Evolutionary conservation across 345 rosid species (phyloP), one percentile per base, ranked within the genome.

Genomic region (Pistacia integerrima): DNA sequence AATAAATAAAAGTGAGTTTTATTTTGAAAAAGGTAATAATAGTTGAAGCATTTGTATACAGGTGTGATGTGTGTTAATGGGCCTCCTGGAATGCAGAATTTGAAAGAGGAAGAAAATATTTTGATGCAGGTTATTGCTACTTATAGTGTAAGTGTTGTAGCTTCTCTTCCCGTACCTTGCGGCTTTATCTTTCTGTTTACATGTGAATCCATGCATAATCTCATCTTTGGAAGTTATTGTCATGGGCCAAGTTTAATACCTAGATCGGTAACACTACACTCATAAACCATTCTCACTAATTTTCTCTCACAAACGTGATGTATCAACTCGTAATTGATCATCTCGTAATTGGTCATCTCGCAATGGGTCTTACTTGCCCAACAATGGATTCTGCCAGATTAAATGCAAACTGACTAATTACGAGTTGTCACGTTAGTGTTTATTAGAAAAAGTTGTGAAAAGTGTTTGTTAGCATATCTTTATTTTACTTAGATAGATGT

Each of bases 41-140:
- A 11, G 55, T 54, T 60, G 11, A 55, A 49, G 60, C 81, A 44
- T 30, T 74, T 70, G 72, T 65, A 61, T 63, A 70, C 89, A 92
- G 97, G 86, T 94, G 98, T 66, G 98, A 94, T 78, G 84, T 89
- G 98, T 79, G 85, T 80, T 74, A 56, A 82, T 48, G 97, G 93
- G 73, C 89, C 97, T 69, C 94, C 97, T n/a, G 77, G 85, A 64
- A 82, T 69, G 82, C 85, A 85, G 73, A 84, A 92, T 80, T 75
- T 89, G 77, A 88, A 80, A 82, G 97, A 90, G 86, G 93, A 92
- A 81, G 91, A 91, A 60, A 84, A 81, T 60, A 74, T 85, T 72
- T 82, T 92, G 57, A 79, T 94, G 92, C 93, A 92, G 81, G 87
- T 83, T 70, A 80, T 92, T 69, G 79, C 91, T 74, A 86, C 90